phyloP scores from a whole-genome alignment of 352 stramenopile genomes.

The Elongisporangium anandrum region DNA sequence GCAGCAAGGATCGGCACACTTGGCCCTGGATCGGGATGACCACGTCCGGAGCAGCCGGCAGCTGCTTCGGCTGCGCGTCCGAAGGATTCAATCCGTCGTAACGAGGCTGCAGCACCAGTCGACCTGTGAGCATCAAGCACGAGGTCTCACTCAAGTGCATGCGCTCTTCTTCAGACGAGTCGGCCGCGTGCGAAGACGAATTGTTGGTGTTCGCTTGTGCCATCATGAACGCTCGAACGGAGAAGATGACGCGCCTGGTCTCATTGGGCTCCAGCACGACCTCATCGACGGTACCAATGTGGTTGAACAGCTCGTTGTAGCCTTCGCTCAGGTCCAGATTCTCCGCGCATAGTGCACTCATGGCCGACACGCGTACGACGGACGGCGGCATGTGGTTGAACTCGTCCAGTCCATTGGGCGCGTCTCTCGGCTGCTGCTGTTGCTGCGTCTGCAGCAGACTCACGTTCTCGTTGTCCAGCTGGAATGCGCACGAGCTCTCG shows the following conservation, averaged over 20 bases:
- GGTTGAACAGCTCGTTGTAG: slow-evolving; percentile 90
- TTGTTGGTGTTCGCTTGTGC: slow-evolving; percentile 17
- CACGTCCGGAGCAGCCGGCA: slow-evolving; percentile 49
- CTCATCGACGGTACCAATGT: slow-evolving; percentile 66
- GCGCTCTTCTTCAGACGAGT: slow-evolving; percentile 84
- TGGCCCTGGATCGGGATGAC: slow-evolving; percentile 72
- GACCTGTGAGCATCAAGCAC: slow-evolving; percentile 63
- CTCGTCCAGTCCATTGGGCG: slow-evolving; percentile 31
- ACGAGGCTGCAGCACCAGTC: slow-evolving; percentile 53
- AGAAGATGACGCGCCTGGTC: slow-evolving; percentile 69
- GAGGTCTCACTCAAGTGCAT: slow-evolving; percentile 82
- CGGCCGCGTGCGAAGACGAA: slow-evolving; percentile 12
- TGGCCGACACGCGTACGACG: slow-evolving; percentile 64
- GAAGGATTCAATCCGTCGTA: slow-evolving; percentile 7
- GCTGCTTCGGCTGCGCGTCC: slow-evolving; percentile 12
- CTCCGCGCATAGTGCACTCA: slow-evolving; percentile 60
- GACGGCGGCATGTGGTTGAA: slow-evolving; percentile 77
- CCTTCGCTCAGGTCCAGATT: slow-evolving; percentile 82
- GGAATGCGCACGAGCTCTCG: slow-evolving; percentile 66
- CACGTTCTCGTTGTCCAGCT: slow-evolving; percentile 87
- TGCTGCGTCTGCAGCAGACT: slow-evolving; percentile 43
- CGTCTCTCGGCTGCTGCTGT: slow-evolving; percentile 21
- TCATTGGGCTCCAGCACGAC: slow-evolving; percentile 61
- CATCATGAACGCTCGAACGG: slow-evolving; percentile 60
- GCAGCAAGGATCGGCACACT: slow-evolving; percentile 79